phyloP scores from a whole-genome alignment of 768 basidiomycete genomes.

The Ramaria sp. region DNA sequence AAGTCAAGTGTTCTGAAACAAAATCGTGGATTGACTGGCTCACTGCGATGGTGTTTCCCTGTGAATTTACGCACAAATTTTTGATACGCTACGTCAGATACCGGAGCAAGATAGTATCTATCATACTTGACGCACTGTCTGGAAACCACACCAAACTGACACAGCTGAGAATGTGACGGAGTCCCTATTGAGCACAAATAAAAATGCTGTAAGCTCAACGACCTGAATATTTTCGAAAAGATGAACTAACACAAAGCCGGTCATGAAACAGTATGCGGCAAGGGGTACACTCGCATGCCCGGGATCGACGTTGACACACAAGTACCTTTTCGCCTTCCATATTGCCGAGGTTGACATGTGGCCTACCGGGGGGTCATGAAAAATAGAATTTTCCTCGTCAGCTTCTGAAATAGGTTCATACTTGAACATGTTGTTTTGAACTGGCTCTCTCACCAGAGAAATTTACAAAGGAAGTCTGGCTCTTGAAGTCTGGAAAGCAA shows the following conservation, averaged over 20 bases:
- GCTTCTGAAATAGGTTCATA: too few species aligned
- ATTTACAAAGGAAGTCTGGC: too few species aligned
- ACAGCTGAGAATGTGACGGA: conserved; percentile 54
- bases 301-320: conserved; percentile 36
- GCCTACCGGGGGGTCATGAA: too few species aligned
- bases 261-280: conserved; percentile 67
- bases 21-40: conserved; percentile 3
- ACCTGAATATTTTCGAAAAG: neutral
- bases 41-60: conserved; percentile 3
- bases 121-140: conserved; percentile 40
- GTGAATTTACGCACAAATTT: neutral
- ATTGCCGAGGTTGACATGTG: neutral
- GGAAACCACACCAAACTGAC: conserved; percentile 80
- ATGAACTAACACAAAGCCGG: conserved; percentile 49
- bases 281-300: conserved; percentile 39
- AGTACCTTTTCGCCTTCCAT: neutral
- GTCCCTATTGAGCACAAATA: neutral
- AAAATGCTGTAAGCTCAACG: neutral
- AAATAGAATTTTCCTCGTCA: too few species aligned
- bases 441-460: too few species aligned
- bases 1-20: neutral
- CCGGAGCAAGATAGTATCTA: neutral
- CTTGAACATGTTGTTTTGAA: too few species aligned
- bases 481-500: too few species aligned
- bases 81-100: conserved; percentile 4